Percentiles rank a stretch among this genome's conserved stretches.
Conservation (phyloP, 2,329 filamentous ascomycete species). For the Elsinoe australis region DNA sequence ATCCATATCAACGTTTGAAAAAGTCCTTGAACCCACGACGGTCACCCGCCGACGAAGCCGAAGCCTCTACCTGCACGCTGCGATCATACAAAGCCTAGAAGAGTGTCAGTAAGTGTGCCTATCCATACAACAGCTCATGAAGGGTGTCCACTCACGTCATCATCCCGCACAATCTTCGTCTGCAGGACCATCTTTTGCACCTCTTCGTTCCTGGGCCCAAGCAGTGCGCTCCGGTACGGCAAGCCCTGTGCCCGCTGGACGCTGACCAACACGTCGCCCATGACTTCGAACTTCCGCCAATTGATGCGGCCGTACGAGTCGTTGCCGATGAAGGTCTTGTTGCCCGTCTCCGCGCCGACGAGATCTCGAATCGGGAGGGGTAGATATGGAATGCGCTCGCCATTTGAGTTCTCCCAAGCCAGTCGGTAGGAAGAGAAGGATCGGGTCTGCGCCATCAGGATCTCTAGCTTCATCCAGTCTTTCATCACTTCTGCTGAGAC, state of each 20-base stretch:
- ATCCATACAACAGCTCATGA: conserved; percentile 44
- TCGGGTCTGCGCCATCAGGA: conserved; percentile 88
- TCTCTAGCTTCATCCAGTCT: conserved; percentile 77
- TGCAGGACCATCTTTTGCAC: conserved; percentile 71
- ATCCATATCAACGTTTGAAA: conserved; percentile 18
- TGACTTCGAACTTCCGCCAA: conserved; percentile 96
- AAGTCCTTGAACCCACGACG: conserved; percentile 18
- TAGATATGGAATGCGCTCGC: conserved; percentile 86
- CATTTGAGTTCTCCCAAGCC: conserved; percentile 90
- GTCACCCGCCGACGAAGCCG: conserved; percentile 11
- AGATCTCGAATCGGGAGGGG: conserved; percentile 84
- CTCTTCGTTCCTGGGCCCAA: conserved; percentile 53
- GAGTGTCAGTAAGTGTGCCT: conserved; percentile 14
- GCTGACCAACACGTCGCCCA: conserved; percentile 82
- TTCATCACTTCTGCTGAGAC: conserved; percentile 66
- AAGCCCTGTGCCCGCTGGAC: conserved; percentile 87
- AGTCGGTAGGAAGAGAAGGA: conserved; percentile 93
- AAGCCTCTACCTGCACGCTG: conserved; percentile 17
- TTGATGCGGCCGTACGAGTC: conserved; percentile 57
- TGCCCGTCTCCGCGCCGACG: conserved; percentile 86
- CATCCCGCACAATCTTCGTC: conserved; percentile 72
- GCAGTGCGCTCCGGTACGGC: conserved; percentile 49
- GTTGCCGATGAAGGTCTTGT: conserved; percentile 72
- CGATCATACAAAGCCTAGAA: conserved; percentile 20
- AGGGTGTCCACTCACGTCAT: conserved; percentile 73